phyloP scores from a whole-genome alignment of 805 yeast species.

The Ogataea methylovora region DNA sequence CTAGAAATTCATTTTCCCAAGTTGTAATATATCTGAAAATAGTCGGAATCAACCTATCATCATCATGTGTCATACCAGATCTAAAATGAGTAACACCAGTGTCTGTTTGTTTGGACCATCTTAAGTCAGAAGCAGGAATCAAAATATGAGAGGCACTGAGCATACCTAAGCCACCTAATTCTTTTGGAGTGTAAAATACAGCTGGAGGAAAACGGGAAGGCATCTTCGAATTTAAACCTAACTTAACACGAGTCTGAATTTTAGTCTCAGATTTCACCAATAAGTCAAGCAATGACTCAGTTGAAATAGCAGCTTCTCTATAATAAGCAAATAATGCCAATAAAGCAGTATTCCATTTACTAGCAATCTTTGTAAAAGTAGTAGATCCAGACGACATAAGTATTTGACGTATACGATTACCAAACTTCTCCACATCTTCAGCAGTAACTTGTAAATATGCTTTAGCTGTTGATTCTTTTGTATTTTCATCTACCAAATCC shows the following conservation, averaged over 20 bases:
- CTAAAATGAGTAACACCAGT: conserved; percentile 92
- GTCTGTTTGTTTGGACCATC: conserved; percentile 90
- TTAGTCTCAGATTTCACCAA: conserved; percentile 89
- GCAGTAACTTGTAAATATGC: conserved; percentile 81
- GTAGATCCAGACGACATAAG: conserved; percentile 95
- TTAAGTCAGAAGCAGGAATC: conserved; percentile 86
- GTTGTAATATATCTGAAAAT: conserved; percentile 86
- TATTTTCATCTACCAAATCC: conserved; percentile 65
- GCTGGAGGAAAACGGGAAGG: conserved; percentile 99
- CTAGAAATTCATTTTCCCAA: conserved; percentile 95
- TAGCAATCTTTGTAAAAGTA: conserved; percentile 88
- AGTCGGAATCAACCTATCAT: conserved; percentile 82
- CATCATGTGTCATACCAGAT: conserved; percentile 83
- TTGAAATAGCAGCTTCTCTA: conserved; percentile 86
- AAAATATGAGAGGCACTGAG: conserved; percentile 92
- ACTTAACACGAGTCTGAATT: conserved; percentile 87
- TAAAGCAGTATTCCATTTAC: conserved; percentile 93
- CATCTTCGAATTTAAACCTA: conserved; percentile 96
- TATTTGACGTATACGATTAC: conserved; percentile 79
- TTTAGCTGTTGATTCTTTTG: conserved; percentile 83
- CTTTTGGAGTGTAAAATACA: conserved; percentile 95
- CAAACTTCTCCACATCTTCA: conserved; percentile 72
- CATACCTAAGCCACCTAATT: conserved; percentile 97
- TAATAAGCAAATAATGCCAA: conserved; percentile 81
- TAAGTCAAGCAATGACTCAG: conserved; percentile 68